Percentiles rank a stretch among this genome's conserved stretches.
These are phyloP conservation scores for Rubus idaeus DNA, from an alignment of 306 rosid genomes.

Conservation along the genomic window DNA sequence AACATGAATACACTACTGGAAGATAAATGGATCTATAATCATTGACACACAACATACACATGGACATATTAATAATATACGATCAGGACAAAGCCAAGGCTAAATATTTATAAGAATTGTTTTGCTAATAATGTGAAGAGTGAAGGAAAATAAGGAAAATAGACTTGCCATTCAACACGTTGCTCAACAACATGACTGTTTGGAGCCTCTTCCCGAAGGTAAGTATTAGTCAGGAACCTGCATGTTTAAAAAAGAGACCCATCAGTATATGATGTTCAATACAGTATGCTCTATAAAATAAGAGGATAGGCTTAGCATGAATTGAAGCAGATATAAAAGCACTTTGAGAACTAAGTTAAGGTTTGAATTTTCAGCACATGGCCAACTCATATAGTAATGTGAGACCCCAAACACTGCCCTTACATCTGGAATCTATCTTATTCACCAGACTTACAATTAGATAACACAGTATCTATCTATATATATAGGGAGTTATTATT, in stretches of 20 bases:
- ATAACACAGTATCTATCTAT: background rate
- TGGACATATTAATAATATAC: background rate
- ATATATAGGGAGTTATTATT: background rate
- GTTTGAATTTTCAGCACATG: background rate
- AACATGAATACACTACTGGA: background rate
- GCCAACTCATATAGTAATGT: background rate
- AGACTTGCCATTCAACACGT: constrained; percentile 91
- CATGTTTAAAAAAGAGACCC: constrained; percentile 24
- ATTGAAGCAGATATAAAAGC: no score
- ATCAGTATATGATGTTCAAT: constrained; percentile 12
- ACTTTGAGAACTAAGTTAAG: background rate
- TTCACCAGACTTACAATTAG: background rate
- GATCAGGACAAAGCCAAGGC: background rate
- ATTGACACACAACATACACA: background rate
- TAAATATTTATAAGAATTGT: background rate
- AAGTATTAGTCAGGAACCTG: constrained; percentile 91
- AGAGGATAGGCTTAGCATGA: background rate
- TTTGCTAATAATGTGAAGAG: constrained; percentile 15
- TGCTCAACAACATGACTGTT: constrained; percentile 99
- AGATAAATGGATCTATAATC: background rate
- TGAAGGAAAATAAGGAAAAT: background rate
- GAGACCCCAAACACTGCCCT: background rate
- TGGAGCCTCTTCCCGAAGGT: constrained; percentile 97
- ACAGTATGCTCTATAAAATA: background rate
- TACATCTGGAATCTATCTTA: background rate